Evolutionary conservation across 192 early-diverging fungal species (phyloP).

Genomic region (Podila epicladia): DNA sequence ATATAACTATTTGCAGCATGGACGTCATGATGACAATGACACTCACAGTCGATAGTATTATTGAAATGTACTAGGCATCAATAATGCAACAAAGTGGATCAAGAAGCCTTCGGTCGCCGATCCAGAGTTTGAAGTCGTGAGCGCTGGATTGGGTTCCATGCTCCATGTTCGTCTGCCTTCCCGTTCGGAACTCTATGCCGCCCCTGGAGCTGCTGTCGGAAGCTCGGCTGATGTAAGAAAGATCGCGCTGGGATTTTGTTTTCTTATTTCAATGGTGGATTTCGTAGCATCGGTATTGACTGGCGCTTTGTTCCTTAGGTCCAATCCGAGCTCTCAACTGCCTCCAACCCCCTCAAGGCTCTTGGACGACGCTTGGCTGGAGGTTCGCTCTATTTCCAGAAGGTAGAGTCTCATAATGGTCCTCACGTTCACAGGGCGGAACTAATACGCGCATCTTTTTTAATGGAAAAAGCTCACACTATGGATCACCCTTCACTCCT

Average conservation of each 20-base stretch:
- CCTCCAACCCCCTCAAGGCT: slow-evolving; percentile 45
- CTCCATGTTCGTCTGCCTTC: slow-evolving; percentile 60
- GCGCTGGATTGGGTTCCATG: slow-evolving; percentile 55
- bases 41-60: neutral
- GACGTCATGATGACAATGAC: too few relatives aligned
- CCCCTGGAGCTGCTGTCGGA: slow-evolving; percentile 61
- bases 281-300: neutral
- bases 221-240: slow-evolving; percentile 57
- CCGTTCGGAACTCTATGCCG: slow-evolving; percentile 61
- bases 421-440: too few relatives aligned
- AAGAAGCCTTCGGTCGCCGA: slow-evolving; percentile 53
- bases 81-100: slow-evolving; percentile 52
- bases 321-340: slow-evolving; percentile 36
- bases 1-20: too few relatives aligned
- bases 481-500: neutral
- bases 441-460: too few relatives aligned
- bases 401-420: slow-evolving; percentile 4
- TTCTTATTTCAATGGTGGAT: too few relatives aligned
- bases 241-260: neutral
- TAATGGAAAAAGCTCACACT: neutral
- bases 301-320: slow-evolving; percentile 16
- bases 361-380: slow-evolving; percentile 47
- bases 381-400: slow-evolving; percentile 47
- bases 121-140: slow-evolving; percentile 64
- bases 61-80: slow-evolving; percentile 34